Evolutionary conservation across 441 rosid genomes (phyloP).

Genomic region (Populus trichocarpa): DNA sequence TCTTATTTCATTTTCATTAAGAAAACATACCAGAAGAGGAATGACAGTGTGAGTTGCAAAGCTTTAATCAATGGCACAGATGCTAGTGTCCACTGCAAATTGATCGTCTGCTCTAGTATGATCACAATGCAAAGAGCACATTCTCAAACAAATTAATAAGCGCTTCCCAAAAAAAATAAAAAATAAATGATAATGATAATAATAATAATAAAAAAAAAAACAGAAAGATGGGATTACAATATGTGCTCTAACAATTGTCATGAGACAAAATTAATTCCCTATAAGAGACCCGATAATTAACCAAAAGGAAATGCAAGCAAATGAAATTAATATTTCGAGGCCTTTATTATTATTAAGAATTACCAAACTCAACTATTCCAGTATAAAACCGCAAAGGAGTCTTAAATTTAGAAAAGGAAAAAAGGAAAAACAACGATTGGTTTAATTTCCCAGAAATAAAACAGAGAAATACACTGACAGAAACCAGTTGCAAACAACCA

Average conservation of each 20-base stretch:
- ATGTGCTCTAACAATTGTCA: neutral
- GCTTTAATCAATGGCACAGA: constrained; percentile 86
- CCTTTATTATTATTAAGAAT: too few relatives aligned
- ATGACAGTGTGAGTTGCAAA: constrained; percentile 72
- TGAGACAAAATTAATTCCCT: neutral
- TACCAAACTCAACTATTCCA: neutral
- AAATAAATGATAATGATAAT: neutral
- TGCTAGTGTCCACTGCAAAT: constrained; percentile 81
- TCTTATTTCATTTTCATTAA: neutral
- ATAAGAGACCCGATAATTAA: neutral
- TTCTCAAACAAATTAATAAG: constrained; percentile 17
- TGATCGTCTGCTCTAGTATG: constrained; percentile 51
- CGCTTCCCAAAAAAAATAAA: neutral
- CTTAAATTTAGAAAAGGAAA: too few relatives aligned
- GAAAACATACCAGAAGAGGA: constrained; percentile 75
- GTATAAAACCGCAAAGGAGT: too few relatives aligned
- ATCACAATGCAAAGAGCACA: constrained; percentile 16
- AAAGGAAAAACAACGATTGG: neutral
- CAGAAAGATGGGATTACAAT: neutral
- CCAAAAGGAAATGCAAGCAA: neutral
- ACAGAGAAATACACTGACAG: neutral
- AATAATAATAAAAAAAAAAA: neutral
- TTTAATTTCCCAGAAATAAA: neutral
- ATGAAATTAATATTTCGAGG: neutral
- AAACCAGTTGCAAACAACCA: neutral